A percentile compares a stretch with the other conserved stretches of the same genome.
Conservation (phyloP, 768 basidiomycete species). For the Mycena polygramma region DNA sequence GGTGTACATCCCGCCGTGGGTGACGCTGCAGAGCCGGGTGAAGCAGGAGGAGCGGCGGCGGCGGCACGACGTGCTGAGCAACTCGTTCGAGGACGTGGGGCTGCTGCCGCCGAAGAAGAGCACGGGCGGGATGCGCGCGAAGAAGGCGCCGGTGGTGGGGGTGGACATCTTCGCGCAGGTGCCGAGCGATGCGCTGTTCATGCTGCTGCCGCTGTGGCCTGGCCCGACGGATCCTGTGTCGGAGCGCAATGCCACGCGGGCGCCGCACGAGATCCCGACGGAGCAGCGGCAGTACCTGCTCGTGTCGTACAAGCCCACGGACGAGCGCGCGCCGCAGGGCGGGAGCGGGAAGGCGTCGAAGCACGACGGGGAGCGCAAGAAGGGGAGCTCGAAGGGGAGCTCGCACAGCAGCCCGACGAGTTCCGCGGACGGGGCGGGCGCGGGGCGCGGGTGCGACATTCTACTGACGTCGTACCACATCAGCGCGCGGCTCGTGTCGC, state of each 20-base stretch:
- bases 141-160: conserved; percentile 34
- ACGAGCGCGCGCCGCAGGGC: conserved; percentile 43
- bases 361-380: conserved; percentile 45
- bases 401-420: conserved; percentile 52
- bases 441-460: conserved; percentile 60
- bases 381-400: conserved; percentile 63
- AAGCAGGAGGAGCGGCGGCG: conserved; percentile 78
- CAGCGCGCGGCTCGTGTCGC: conserved; percentile 78
- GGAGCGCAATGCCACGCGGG: conserved; percentile 38
- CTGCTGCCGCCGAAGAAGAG: conserved; percentile 69
- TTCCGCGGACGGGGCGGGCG: conserved; percentile 48
- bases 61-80: conserved; percentile 76
- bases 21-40: conserved; percentile 71
- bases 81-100: conserved; percentile 86
- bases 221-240: conserved; percentile 72
- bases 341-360: conserved; percentile 29
- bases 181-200: conserved; percentile 79
- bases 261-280: conserved; percentile 54
- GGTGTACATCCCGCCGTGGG: conserved; percentile 67
- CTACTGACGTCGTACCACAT: conserved; percentile 77
- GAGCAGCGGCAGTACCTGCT: conserved; percentile 78
- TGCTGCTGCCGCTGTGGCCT: conserved; percentile 90
- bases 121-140: conserved; percentile 38
- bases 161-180: conserved; percentile 70
- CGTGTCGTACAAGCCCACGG: conserved; percentile 82